These are phyloP conservation scores for Thielaviopsis populi DNA, from an alignment of 2,329 filamentous ascomycete species.

Conservation along the genomic window DNA sequence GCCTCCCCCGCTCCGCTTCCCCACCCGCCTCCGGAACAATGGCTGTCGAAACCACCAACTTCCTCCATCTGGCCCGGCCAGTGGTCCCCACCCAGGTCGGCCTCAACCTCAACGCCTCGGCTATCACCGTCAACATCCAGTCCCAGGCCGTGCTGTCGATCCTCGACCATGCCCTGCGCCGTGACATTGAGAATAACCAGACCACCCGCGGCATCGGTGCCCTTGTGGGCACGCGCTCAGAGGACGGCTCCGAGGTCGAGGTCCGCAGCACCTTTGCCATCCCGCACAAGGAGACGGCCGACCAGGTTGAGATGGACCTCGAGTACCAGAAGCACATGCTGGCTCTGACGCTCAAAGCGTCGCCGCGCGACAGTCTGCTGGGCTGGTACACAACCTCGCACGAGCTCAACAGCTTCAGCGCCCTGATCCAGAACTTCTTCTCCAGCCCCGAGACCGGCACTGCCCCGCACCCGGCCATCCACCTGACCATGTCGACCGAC, in stretches of 20 bases:
- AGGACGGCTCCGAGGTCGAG: slow-evolving; percentile 93
- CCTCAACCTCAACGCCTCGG: slow-evolving; percentile 72
- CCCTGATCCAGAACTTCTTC: slow-evolving; percentile 99
- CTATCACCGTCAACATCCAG: slow-evolving; percentile 86
- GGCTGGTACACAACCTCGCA: slow-evolving; percentile 97
- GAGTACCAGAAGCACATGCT: slow-evolving; percentile 99
- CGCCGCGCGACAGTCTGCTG: slow-evolving; percentile 83
- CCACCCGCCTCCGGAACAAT: slow-evolving; percentile 43
- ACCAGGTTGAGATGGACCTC: slow-evolving; percentile 98
- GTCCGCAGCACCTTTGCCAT: slow-evolving; percentile 96
- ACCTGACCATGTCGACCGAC: slow-evolving; percentile 85
- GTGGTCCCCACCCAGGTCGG: slow-evolving; percentile 68
- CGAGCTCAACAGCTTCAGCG: slow-evolving; percentile 96
- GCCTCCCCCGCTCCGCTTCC: neutral
- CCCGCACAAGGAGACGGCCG: slow-evolving; percentile 92
- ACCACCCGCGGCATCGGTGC: slow-evolving; percentile 95
- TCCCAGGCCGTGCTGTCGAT: slow-evolving; percentile 71
- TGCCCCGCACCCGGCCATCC: slow-evolving; percentile 91
- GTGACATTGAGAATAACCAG: slow-evolving; percentile 59
- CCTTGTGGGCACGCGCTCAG: slow-evolving; percentile 78
- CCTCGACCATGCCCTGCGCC: slow-evolving; percentile 85
- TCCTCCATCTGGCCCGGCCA: slow-evolving; percentile 88
- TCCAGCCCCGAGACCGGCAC: slow-evolving; percentile 92
- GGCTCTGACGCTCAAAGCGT: slow-evolving; percentile 79
- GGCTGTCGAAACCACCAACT: slow-evolving; percentile 66